These are phyloP conservation scores for Penicillium sp. DNA, from an alignment of 2,329 filamentous ascomycete genomes.

Conservation along the genomic window DNA sequence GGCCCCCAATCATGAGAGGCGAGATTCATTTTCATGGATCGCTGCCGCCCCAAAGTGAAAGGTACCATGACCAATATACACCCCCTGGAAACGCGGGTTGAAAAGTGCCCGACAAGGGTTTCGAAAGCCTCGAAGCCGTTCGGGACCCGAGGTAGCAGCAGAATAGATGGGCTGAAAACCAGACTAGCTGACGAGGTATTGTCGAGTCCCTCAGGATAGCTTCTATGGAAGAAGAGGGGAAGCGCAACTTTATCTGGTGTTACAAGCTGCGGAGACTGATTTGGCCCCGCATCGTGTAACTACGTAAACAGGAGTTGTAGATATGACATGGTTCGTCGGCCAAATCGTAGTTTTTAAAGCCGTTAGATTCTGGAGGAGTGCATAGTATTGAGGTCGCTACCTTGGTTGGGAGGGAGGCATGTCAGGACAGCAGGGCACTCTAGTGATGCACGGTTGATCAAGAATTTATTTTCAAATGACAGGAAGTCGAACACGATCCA, in stretches of 20 bases:
- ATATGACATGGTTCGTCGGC: neutral
- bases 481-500: neutral
- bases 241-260: neutral
- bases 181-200: neutral
- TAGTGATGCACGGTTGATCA: slow-evolving; percentile 1
- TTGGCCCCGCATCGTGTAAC: neutral
- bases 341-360: neutral
- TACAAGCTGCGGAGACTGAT: neutral
- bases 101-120: neutral
- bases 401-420: neutral
- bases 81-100: no score
- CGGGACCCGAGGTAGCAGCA: neutral
- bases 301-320: neutral
- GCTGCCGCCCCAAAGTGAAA: neutral
- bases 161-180: neutral
- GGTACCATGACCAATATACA: neutral
- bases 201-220: neutral
- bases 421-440: neutral
- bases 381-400: neutral
- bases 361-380: neutral
- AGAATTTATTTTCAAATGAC: neutral
- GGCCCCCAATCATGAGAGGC: neutral
- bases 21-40: neutral
- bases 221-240: neutral
- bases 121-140: neutral